Evolutionary conservation across 805 yeast genomes (phyloP).

Genomic region (Yamadazyma laniorum): DNA sequence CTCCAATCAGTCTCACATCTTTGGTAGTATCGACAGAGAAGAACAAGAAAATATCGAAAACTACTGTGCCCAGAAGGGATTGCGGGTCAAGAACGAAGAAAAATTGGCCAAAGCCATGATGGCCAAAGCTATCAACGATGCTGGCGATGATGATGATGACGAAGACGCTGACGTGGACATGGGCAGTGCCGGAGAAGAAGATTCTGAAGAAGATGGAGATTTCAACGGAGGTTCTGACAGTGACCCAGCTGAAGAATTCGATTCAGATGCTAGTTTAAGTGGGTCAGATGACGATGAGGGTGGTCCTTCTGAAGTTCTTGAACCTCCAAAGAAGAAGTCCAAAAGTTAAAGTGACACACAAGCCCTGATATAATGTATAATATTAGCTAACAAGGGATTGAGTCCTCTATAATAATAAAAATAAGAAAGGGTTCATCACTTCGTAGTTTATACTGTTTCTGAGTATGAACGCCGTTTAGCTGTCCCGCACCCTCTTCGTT

Average conservation of each 20-base stretch:
- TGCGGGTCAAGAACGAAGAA: slow-evolving; percentile 84
- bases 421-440: no score
- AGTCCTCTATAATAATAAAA: no score
- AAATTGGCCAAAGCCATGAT: slow-evolving; percentile 80
- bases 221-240: slow-evolving; percentile 63
- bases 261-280: slow-evolving; percentile 55
- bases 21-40: slow-evolving; percentile 85
- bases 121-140: slow-evolving; percentile 69
- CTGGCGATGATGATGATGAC: slow-evolving; percentile 47
- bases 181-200: slow-evolving; percentile 71
- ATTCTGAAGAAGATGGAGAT: slow-evolving; percentile 79
- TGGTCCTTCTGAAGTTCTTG: no score
- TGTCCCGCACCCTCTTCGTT: no score
- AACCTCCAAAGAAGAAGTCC: slow-evolving; percentile 34
- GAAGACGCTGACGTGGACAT: slow-evolving; percentile 40
- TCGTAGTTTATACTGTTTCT: no score
- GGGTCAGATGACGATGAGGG: slow-evolving; percentile 23
- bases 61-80: slow-evolving; percentile 72
- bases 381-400: no score
- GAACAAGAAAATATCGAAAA: slow-evolving; percentile 80
- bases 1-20: slow-evolving; percentile 66
- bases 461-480: no score
- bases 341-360: slow-evolving; percentile 22
- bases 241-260: slow-evolving; percentile 83
- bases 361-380: background rate